Evolutionary conservation across 1,139 yeast species (phyloP).

Genomic region (Yamadazyma jaroonii): DNA sequence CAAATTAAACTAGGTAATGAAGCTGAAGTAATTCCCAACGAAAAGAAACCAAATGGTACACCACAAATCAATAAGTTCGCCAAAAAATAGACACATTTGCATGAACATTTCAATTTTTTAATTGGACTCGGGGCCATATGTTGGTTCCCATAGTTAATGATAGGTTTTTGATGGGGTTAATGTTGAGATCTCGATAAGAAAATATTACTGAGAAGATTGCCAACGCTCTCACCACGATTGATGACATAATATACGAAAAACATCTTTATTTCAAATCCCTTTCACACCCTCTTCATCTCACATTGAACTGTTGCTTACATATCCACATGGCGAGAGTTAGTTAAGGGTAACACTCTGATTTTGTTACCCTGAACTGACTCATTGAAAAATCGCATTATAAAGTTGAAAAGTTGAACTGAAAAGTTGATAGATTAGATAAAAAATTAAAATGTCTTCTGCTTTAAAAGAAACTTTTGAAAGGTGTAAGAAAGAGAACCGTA

Average conservation of each 20-base stretch:
- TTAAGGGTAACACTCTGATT: not conserved
- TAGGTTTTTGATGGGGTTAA: too few species aligned
- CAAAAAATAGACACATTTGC: constrained; percentile 1
- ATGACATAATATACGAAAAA: too few species aligned
- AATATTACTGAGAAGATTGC: too few species aligned
- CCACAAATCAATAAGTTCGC: constrained; percentile 7
- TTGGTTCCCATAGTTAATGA: too few species aligned
- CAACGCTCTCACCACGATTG: too few species aligned
- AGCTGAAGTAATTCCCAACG: constrained; percentile 27
- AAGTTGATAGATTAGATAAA: not conserved
- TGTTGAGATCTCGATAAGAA: too few species aligned
- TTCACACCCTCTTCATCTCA: too few species aligned
- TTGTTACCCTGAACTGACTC: constrained; percentile 37
- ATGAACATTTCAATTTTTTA: too few species aligned
- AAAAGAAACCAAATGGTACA: constrained; percentile 3
- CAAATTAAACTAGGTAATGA: constrained; percentile 50
- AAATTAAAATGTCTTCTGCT: constrained; percentile 54
- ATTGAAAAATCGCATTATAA: constrained; percentile 10
- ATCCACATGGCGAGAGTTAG: not conserved
- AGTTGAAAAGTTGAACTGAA: not conserved
- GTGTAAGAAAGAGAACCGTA: constrained; percentile 73
- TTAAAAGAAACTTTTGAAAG: constrained; percentile 68
- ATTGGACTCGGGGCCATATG: too few species aligned
- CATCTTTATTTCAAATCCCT: too few species aligned
- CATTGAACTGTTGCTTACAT: not conserved